Conservation (phyloP, 768 basidiomycete genomes). For the Phaeotremella fagi region DNA sequence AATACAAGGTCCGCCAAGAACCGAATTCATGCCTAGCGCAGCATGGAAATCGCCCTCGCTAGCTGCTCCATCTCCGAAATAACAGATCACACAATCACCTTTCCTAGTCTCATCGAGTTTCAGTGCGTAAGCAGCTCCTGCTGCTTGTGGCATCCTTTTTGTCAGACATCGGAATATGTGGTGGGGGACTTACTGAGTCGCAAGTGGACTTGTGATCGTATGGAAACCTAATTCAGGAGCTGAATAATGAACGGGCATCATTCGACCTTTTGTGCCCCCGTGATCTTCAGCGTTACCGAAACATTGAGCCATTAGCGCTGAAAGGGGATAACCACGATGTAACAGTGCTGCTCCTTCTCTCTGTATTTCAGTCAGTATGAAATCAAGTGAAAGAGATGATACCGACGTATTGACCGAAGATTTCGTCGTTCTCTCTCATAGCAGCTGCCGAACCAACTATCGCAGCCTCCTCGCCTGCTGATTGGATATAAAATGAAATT, state of each 20-base stretch:
- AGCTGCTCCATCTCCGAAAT: constrained; percentile 81
- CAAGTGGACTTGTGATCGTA: constrained; percentile 87
- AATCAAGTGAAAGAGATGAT: background rate
- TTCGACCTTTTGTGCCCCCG: constrained; percentile 75
- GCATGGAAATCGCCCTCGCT: constrained; percentile 96
- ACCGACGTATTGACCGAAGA: constrained; percentile 82
- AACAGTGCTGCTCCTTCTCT: constrained; percentile 64
- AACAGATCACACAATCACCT: constrained; percentile 74
- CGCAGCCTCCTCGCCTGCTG: constrained; percentile 89
- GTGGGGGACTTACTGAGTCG: constrained; percentile 73
- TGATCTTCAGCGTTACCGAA: constrained; percentile 79
- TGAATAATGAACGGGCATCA: constrained; percentile 95
- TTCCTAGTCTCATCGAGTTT: constrained; percentile 67
- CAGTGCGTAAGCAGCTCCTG: constrained; percentile 85
- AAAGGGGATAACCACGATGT: constrained; percentile 76
- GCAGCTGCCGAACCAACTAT: constrained; percentile 85
- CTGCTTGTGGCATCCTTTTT: constrained; percentile 60
- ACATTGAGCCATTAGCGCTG: constrained; percentile 84
- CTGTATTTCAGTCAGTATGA: background rate
- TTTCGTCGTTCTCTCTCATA: constrained; percentile 78
- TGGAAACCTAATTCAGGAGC: constrained; percentile 80
- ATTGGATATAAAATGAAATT: constrained; percentile 44
- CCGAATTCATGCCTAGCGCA: constrained; percentile 55
- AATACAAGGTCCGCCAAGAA: constrained; percentile 48
- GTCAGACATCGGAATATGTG: background rate